These are phyloP conservation scores for Cenchrus americanus DNA, from an alignment of 176 grass and related monocot species.

Conservation along the genomic window DNA sequence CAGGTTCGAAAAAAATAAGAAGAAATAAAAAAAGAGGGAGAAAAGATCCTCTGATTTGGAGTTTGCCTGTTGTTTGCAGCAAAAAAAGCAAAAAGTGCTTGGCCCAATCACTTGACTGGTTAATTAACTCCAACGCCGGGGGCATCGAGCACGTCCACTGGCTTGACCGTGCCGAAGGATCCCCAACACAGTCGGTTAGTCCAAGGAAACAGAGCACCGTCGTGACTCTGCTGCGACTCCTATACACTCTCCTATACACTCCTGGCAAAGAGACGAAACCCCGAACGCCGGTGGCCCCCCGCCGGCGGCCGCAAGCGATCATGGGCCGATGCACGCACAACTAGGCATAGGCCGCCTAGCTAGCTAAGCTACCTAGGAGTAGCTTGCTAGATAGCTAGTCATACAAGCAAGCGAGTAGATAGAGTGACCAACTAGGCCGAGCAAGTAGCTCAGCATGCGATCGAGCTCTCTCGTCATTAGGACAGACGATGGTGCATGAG, in stretches of 20 bases:
- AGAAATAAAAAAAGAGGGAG: no score
- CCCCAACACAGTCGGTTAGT: background rate
- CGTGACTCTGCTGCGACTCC: background rate
- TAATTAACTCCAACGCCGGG: background rate
- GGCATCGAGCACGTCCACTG: background rate
- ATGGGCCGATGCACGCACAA: background rate
- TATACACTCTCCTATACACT: no score
- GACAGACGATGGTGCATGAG: no score
- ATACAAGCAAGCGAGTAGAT: background rate
- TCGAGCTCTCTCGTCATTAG: background rate
- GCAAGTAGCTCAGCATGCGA: background rate
- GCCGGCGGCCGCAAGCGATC: background rate
- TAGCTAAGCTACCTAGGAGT: no score
- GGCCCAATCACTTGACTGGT: background rate
- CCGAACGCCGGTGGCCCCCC: background rate
- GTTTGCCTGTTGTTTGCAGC: background rate
- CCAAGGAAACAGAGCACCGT: background rate
- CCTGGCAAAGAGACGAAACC: background rate
- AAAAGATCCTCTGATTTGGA: background rate
- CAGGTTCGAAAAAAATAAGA: no score
- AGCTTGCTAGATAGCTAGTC: background rate
- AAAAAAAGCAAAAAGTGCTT: background rate
- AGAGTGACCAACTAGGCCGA: background rate
- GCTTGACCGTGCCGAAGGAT: background rate
- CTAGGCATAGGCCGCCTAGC: constrained; percentile 4